phyloP scores from a whole-genome alignment of 257 asterid species.

The Nyctanthes arbortristis region DNA sequence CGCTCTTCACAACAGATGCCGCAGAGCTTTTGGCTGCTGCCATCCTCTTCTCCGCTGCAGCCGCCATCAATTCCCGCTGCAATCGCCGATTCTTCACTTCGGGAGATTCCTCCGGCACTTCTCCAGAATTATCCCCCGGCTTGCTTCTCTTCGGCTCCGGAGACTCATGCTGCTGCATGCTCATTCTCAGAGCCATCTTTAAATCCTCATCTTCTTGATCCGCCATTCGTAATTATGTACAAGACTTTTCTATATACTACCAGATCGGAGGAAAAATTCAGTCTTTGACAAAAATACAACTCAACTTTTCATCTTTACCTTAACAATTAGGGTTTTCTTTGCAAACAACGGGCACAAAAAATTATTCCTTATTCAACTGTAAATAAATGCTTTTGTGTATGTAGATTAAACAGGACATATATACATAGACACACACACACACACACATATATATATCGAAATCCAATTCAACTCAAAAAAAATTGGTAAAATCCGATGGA shows the following conservation, averaged over 20 bases:
- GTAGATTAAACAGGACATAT: background rate
- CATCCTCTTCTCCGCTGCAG: slow-evolving; percentile 97
- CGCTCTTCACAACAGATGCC: slow-evolving; percentile 27
- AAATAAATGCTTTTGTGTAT: background rate
- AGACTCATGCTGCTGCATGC: slow-evolving; percentile 71
- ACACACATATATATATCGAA: background rate
- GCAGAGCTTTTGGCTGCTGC: slow-evolving; percentile 36
- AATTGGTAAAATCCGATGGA: slow-evolving; percentile 12
- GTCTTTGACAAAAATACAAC: slow-evolving; percentile 17
- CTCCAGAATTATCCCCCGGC: slow-evolving; percentile 53
- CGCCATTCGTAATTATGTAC: slow-evolving; percentile 37
- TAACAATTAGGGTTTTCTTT: slow-evolving; percentile 37
- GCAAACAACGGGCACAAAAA: background rate
- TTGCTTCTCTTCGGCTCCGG: slow-evolving; percentile 97
- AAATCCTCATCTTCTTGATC: slow-evolving; percentile 80
- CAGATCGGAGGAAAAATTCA: slow-evolving; percentile 8
- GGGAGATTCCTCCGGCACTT: slow-evolving; percentile 46
- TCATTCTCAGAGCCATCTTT: slow-evolving; percentile 66
- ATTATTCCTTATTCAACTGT: background rate
- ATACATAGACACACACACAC: too few relatives aligned
- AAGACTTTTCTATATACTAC: slow-evolving; percentile 8
- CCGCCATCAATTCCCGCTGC: slow-evolving; percentile 94
- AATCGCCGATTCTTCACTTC: slow-evolving; percentile 51
- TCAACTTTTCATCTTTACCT: slow-evolving; percentile 18
- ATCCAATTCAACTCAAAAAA: slow-evolving; percentile 11